Base-by-base conservation (phyloP, 2,329 filamentous ascomycete genomes). In the Didymella pinodella region DNA sequence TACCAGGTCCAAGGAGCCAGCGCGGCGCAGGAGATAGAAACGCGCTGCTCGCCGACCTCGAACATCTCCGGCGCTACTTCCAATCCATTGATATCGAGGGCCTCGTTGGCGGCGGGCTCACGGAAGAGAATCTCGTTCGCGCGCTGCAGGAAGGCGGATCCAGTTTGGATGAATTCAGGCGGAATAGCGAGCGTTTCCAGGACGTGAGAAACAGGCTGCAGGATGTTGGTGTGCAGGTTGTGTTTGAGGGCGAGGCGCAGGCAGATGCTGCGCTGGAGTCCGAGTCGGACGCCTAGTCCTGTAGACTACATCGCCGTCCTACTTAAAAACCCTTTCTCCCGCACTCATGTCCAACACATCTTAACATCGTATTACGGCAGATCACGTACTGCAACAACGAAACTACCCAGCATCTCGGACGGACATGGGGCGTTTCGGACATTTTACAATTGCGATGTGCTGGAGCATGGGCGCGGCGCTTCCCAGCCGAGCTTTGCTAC, bases 11-110 rank as follows among this genome's bases (percentile, higher is more conserved):
- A 25, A 25, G 34, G 28, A n/a, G 36, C n/a, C 56, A 57, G 47
- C 48, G 38, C 18, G 36, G 54, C 8, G 41, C 47, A 4, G 45
- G 38, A 5, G 59, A 65, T 36, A 62, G 62, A 48, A 59, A 59
- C 22, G 59, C 68, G 34, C 63, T 75, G 3, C 60, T 70, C 1
- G 61, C 61, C n/a, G 66, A 71, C 29, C 56, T 75, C 3, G 68
- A 74, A 29, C 38, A 60, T 10, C 56, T 72, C 32, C 64, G 69
- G n/a, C 48, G 52, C 25, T 76, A 76, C 41, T 76, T 74, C 44
- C 57, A 68, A 29, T 55, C 61, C 14, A 62, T 75, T 32, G 65
- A 72, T 16, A 65, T 72, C 12, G 63, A 66, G 10, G 62, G 61
- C 4, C 54, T 68, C 2, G 58, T 67, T 7, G 54, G 61, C 11